Conservation (phyloP, 192 early-diverging fungal genomes). For the Coemansia furcata region DNA sequence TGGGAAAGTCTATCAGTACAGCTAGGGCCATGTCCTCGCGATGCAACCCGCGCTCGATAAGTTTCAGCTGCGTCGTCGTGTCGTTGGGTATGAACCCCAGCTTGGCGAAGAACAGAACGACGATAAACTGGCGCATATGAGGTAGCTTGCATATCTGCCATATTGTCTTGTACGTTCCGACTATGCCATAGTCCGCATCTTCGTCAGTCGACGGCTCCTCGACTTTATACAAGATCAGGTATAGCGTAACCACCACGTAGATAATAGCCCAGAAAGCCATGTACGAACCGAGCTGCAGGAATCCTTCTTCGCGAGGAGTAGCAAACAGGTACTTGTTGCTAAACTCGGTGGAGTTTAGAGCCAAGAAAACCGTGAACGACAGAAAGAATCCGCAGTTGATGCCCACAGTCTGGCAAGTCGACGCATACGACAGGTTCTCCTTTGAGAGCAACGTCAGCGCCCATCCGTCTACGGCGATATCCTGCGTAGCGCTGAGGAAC, state of each 20-base stretch:
- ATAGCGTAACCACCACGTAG: constrained; percentile 85
- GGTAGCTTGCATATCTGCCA: constrained; percentile 78
- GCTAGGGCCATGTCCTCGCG: constrained; percentile 94
- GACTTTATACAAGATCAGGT: constrained; percentile 73
- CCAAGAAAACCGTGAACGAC: constrained; percentile 95
- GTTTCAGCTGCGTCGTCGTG: constrained; percentile 88
- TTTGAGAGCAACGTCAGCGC: constrained; percentile 88
- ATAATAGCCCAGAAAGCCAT: constrained; percentile 91
- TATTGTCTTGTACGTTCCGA: constrained; percentile 84
- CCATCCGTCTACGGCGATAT: constrained; percentile 82
- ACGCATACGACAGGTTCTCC: constrained; percentile 89
- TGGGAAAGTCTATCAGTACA: constrained; percentile 93
- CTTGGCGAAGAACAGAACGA: constrained; percentile 81
- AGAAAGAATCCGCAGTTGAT: constrained; percentile 94
- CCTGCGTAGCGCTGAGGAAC: constrained; percentile 95
- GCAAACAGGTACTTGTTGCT: constrained; percentile 88
- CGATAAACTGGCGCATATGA: constrained; percentile 85
- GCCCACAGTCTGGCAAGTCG: constrained; percentile 94
- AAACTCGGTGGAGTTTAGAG: constrained; percentile 92
- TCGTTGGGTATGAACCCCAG: constrained; percentile 97
- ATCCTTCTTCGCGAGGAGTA: constrained; percentile 61
- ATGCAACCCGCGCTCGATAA: constrained; percentile 90
- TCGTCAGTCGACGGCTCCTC: constrained; percentile 46
- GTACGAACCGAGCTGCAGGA: constrained; percentile 82
- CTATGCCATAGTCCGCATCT: constrained; percentile 60